Base-by-base conservation (phyloP, 2,329 filamentous ascomycete genomes). In the Pseudogymnoascus sp. region DNA sequence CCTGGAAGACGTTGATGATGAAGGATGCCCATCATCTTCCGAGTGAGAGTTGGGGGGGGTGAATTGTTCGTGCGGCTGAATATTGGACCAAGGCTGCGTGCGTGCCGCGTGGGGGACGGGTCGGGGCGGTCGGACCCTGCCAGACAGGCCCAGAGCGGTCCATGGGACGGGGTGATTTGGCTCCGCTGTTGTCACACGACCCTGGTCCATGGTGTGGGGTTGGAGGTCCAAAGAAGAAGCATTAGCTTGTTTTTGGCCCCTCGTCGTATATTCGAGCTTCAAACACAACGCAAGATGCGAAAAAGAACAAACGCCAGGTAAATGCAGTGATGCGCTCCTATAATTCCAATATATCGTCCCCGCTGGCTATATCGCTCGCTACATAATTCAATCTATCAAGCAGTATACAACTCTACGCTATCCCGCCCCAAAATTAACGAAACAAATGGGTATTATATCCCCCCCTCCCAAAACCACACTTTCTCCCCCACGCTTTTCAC, bases 371-470 rank as follows among this genome's bases (percentile, higher is more conserved):
- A 56, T 56, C 29, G 50, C 50, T 35, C 50, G 50, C 50, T 56
- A 56, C 17, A 56, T 33, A 56, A 56, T 56, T 56, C 50, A 56
- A 56, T 56, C 50, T 56, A 56, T 56, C 29, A 56, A 56, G 33
- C 29, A 56, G 17, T 56, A 35, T 56, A 56, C 50, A 33, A 33
- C 29, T 56, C 50, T 56, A 56, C 50, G 50, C 50, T 56, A 56
- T 56, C n/a, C 50, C 50, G 50, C 29, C 17, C 50, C 50, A 56
- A 33, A 56, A 56, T 56, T 17, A 35, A 21, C 50, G 50, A 56
- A 53, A 10, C 50, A 56, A 56, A 56, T 56, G 50, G 50, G 50
- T 56, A 56, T 56, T 56, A 56, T 56, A 56, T 56, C 11, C 50
- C 50, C 50, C n/a, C n/a, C 26, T 19, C 50, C 50, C 26, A 56